Base-by-base conservation (phyloP, 495 filamentous ascomycete genomes). In the Penicillium tannophilum region DNA sequence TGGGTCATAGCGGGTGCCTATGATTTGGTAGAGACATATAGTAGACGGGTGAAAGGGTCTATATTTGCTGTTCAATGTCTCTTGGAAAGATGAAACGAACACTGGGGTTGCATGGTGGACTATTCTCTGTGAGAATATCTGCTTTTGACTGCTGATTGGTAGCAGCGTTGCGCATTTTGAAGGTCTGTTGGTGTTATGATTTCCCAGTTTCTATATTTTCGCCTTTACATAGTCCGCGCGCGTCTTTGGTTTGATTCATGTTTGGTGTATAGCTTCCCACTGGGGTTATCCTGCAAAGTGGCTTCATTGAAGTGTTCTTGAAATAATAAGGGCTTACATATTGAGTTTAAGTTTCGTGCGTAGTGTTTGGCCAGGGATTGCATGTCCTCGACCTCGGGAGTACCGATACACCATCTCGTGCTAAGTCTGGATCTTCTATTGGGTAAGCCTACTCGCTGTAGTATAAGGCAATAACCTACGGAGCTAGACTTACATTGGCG, bases 1-100 rank as follows among this genome's bases (percentile, higher is more conserved):
- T 46, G 52, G 59, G 5, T 45, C 62, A 35, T 65, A 41, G 23
- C 28, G n/a, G 49, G 53, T 48, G 1, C 33, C 26, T 54, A 14
- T n/a, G 31, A 28, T 39, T 28, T 50, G 19, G 39, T 54, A 54
- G 49, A 49, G 59, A 39, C 30, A 19, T 55, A 28, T 6, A 24
- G 36, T 60, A 52, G 52, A 55, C 10, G 44, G 26, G 24, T 51
- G 49, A 16, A 4, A 14, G 28, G 11, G 24, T 23, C 35, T 52
- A 14, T 36, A 1, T 41, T 41, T 10, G 26, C 31, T 16, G 16
- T 52, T 20, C 41, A 10, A 6, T 14, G 33, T 41, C 39, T 41
- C 39, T 17, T 41, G 39, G 39, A 3, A 36, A n/a, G 39, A 41
- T 7, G 14, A 16, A 17, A 17, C 12, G 16, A 14, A 49, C 12